phyloP scores from a whole-genome alignment of 345 rosid species.

The Brassica juncea region DNA sequence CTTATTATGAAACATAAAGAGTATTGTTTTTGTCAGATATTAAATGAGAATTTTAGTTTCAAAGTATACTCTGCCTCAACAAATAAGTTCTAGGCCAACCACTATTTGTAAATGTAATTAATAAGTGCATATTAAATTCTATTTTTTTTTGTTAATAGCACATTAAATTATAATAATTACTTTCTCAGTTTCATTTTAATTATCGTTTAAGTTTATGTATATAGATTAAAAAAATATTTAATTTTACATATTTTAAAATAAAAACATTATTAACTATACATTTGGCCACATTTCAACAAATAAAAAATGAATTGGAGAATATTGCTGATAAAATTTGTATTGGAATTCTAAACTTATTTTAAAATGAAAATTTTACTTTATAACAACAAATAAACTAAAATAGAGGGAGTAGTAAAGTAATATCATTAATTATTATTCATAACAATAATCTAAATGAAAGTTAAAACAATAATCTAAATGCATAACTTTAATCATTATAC shows the following conservation, averaged over 20 bases:
- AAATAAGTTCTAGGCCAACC: constrained; percentile 17
- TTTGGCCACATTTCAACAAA: too few species aligned
- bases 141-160: neutral
- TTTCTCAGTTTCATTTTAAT: too few species aligned
- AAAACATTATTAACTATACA: too few species aligned
- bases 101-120: neutral
- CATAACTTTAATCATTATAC: constrained; percentile 38
- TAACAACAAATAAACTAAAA: too few species aligned
- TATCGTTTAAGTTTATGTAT: too few species aligned
- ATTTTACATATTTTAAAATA: too few species aligned
- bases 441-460: constrained; percentile 18
- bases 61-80: constrained; percentile 4
- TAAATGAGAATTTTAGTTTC: neutral
- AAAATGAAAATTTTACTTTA: too few species aligned
- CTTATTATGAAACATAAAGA: too few species aligned
- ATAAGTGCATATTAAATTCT: constrained; percentile 2
- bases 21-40: neutral
- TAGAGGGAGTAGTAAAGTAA: constrained; percentile 13
- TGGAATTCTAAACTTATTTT: too few species aligned
- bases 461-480: constrained; percentile 23
- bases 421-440: constrained; percentile 33
- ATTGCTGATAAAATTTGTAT: too few species aligned
- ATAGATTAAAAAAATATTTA: too few species aligned
- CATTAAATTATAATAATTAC: constrained; percentile 1
- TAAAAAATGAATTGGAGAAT: too few species aligned